These are phyloP conservation scores for Candida sphagnicola DNA, from an alignment of 805 yeast genomes.

Conservation along the genomic window DNA sequence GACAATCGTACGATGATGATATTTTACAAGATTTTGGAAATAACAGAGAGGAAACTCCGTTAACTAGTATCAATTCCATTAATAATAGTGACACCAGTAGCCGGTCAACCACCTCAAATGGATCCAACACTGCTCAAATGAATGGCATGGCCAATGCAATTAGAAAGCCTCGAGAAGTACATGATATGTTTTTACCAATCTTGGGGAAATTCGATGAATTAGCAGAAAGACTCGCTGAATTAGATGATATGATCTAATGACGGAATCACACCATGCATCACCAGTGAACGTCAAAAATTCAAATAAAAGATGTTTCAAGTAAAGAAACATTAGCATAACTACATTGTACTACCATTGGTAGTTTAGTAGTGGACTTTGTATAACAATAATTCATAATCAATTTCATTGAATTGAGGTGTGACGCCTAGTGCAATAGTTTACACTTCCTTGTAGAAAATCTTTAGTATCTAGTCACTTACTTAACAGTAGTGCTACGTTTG, in stretches of 20 bases:
- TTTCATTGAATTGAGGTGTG: too few species aligned
- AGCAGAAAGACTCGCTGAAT: constrained; percentile 39
- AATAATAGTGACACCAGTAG: constrained; percentile 9
- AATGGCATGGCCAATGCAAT: constrained; percentile 24
- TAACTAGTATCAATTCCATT: constrained; percentile 33
- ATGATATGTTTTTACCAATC: constrained; percentile 55
- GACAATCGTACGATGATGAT: constrained; percentile 5
- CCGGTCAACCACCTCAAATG: constrained; percentile 5
- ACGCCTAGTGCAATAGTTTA: too few species aligned
- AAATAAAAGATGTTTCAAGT: too few species aligned
- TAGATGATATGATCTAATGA: constrained; percentile 18
- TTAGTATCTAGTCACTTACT: too few species aligned
- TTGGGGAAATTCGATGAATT: constrained; percentile 45
- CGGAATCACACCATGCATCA: too few species aligned
- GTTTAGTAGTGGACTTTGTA: neutral
- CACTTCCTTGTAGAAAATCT: too few species aligned
- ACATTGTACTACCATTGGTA: too few species aligned
- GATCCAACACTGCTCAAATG: too few species aligned
- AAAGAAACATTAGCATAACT: too few species aligned
- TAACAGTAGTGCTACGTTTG: too few species aligned
- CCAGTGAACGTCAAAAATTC: too few species aligned
- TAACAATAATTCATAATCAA: neutral
- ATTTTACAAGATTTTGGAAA: neutral
- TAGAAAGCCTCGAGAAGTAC: constrained; percentile 34
- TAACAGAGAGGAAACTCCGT: constrained; percentile 23